Base-by-base conservation (phyloP, 345 rosid species). In the Eucalyptus cloeziana region DNA sequence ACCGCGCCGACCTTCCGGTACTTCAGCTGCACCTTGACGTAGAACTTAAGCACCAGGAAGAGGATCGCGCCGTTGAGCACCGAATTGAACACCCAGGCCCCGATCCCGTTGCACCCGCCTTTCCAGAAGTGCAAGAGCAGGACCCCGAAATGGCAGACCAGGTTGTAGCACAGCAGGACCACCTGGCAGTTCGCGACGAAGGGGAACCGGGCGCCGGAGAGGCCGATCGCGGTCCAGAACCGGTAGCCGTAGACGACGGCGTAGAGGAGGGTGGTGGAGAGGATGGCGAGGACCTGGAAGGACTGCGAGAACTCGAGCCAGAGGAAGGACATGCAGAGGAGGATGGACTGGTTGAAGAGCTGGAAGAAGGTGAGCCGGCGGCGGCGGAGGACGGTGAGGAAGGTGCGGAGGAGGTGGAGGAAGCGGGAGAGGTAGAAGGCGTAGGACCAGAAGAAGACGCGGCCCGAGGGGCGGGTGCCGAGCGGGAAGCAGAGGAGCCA, bases 401-500 rank as follows among this genome's bases (percentile, higher is more conserved):
- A 93, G 3, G 98, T 97, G 1, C 97, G 96, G 80, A 92, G 49
- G 90, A 97, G 93, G 92, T 97, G 99, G 88, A 97, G 95, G 91
- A 92, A 97, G 6, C 99, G 94, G 33, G 97, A 95, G 91, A 97
- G 95, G 91, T 97, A 97, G 90, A 96, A 97, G 58, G 93, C 91
- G 93, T 97, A 97, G 0, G 99, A 97, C 99, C 99, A 97, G 95
- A 96, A 97, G 92, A 96, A 97, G 27, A 97, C 99, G 89, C 99
- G 99, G 2, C 99, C 99, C 1, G 99, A 97, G 4, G 99, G 97
- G n/a, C 99, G 96, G 27, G 98, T 96, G 12, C 99, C 99, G 9
- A 97, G 93, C 1, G 99, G 99, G 94, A 97, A 97, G 86, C 99
- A 97, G 90, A 97, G 97, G 89, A 97, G 94, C 99, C 99, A 97